A percentile compares a stretch with the other conserved stretches of the same genome.
These are phyloP conservation scores for Ilex asprella DNA, from an alignment of 257 asterid genomes.

Conservation along the genomic window DNA sequence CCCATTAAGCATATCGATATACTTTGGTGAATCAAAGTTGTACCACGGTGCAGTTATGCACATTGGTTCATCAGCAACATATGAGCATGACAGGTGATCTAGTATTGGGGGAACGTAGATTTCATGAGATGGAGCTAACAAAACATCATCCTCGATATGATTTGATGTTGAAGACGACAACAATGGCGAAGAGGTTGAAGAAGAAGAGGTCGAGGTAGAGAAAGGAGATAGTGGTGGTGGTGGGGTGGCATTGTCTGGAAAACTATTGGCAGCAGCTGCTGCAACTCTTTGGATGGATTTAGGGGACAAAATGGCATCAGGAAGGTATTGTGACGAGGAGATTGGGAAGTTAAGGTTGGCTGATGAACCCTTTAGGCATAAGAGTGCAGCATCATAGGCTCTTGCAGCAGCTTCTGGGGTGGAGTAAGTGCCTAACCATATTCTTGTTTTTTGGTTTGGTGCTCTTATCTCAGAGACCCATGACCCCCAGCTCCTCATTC, in stretches of 20 bases:
- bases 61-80: not conserved
- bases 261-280: slow-evolving; percentile 39
- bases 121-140: not conserved
- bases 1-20: slow-evolving; percentile 51
- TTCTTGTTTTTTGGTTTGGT: slow-evolving; percentile 85
- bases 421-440: slow-evolving; percentile 92
- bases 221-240: slow-evolving; percentile 10
- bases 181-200: not conserved
- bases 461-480: slow-evolving; percentile 93
- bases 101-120: not conserved
- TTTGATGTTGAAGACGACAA: not conserved
- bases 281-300: slow-evolving; percentile 75
- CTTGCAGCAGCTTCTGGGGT: slow-evolving; percentile 95
- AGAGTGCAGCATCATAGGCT: slow-evolving; percentile 91
- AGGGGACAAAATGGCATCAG: slow-evolving; percentile 38
- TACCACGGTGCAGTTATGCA: slow-evolving; percentile 39
- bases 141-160: slow-evolving; percentile 2
- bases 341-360: slow-evolving; percentile 71
- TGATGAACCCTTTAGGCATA: slow-evolving; percentile 67
- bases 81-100: too few species aligned
- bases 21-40: slow-evolving; percentile 75
- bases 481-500: slow-evolving; percentile 97
- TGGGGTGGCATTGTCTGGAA: not conserved
- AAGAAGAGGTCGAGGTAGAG: slow-evolving; percentile 15
- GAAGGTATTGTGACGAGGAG: slow-evolving; percentile 8